These are phyloP conservation scores for Rhodotorula babjevae DNA, from an alignment of 768 basidiomycete species.

Conservation along the genomic window DNA sequence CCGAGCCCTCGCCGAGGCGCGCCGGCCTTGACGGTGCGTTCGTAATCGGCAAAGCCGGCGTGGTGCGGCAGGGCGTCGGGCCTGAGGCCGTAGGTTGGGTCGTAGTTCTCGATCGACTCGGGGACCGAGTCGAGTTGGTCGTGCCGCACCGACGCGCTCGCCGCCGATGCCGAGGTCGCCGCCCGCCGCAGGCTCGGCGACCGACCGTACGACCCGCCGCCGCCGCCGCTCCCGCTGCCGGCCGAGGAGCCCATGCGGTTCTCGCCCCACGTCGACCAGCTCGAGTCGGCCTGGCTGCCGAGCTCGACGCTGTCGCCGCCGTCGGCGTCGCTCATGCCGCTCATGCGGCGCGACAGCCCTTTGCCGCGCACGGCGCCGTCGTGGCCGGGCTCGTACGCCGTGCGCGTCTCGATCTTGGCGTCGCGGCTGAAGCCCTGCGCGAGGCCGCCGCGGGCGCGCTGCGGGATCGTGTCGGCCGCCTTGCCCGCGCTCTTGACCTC, in stretches of 20 bases:
- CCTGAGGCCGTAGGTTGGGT: constrained; percentile 91
- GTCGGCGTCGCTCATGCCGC: constrained; percentile 20
- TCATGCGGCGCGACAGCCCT: constrained; percentile 12
- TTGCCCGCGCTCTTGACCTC: constrained; percentile 35
- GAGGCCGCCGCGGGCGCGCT: constrained; percentile 8
- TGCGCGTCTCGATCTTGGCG: constrained; percentile 38
- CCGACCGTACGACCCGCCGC: not conserved
- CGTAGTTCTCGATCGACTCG: constrained; percentile 72
- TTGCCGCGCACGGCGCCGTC: constrained; percentile 3
- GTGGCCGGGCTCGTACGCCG: constrained; percentile 15
- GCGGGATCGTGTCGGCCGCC: not conserved
- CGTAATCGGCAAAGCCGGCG: constrained; percentile 72
- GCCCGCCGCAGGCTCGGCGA: not conserved
- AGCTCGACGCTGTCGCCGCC: constrained; percentile 35
- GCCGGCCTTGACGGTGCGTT: constrained; percentile 56
- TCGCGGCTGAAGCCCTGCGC: constrained; percentile 23
- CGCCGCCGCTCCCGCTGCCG: not conserved
- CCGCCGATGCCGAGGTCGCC: not conserved
- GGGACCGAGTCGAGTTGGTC: constrained; percentile 51
- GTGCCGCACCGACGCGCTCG: constrained; percentile 13
- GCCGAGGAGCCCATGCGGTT: not conserved
- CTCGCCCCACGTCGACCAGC: constrained; percentile 24
- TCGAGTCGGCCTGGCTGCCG: constrained; percentile 29
- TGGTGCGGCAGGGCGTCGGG: constrained; percentile 84
- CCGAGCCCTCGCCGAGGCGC: constrained; percentile 47